Evolutionary conservation across 2,329 filamentous ascomycete species (phyloP).

Genomic region (Dryadomyces quercus-mongolicae): DNA sequence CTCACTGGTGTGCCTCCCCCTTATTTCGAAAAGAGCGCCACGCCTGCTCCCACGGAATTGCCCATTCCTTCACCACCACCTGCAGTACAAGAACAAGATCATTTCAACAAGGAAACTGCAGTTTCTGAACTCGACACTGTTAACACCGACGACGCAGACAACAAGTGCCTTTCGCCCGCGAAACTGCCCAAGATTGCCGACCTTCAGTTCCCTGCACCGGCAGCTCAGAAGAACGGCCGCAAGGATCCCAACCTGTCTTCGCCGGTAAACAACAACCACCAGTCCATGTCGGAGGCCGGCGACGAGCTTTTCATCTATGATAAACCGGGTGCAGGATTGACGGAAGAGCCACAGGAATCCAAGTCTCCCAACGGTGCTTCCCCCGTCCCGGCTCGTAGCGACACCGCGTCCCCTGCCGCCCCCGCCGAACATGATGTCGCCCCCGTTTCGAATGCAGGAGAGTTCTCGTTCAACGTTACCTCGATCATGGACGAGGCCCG

Average conservation of each 20-base stretch:
- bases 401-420: neutral
- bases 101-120: constrained; percentile 7
- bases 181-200: constrained; percentile 16
- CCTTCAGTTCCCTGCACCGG: constrained; percentile 25
- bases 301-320: constrained; percentile 14
- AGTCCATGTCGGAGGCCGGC: constrained; percentile 7
- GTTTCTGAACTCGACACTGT: constrained; percentile 13
- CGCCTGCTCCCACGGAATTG: neutral
- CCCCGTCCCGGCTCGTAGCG: neutral
- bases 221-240: constrained; percentile 16
- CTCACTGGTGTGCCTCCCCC: neutral
- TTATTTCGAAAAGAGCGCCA: neutral
- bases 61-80: neutral
- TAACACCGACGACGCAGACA: neutral
- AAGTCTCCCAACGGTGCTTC: neutral
- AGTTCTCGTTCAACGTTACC: constrained; percentile 5
- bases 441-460: neutral
- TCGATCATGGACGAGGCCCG: constrained; percentile 20
- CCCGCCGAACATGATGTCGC: neutral
- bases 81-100: neutral
- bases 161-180: no score
- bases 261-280: constrained; percentile 3
- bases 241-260: constrained; percentile 12
- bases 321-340: neutral
- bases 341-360: neutral